These are phyloP conservation scores for Thelonectria olida DNA, from an alignment of 2,329 filamentous ascomycete genomes.

Conservation along the genomic window DNA sequence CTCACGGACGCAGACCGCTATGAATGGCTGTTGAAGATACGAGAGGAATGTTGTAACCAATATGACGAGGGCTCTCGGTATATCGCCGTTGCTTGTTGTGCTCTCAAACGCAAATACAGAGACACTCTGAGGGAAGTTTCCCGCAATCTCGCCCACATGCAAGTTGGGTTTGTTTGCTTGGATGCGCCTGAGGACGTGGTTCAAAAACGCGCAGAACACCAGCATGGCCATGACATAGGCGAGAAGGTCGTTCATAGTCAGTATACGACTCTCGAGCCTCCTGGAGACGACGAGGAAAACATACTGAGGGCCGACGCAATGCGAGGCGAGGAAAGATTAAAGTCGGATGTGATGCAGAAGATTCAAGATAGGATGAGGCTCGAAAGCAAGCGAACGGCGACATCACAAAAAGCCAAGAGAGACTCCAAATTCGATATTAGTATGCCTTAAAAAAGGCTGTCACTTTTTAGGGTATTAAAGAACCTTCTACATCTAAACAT, in stretches of 20 bases:
- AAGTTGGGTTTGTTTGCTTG: background rate
- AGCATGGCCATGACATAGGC: background rate
- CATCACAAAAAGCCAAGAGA: too few relatives aligned
- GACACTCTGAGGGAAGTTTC: background rate
- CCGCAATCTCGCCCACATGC: background rate
- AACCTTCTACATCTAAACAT: too few relatives aligned
- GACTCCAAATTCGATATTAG: too few relatives aligned
- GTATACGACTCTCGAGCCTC: background rate
- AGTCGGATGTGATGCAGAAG: constrained; percentile 1
- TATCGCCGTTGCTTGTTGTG: background rate
- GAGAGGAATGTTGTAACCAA: background rate
- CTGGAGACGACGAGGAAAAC: background rate
- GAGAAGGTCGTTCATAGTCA: constrained; percentile 1
- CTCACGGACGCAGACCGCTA: background rate
- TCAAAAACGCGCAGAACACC: background rate
- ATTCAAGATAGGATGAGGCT: background rate
- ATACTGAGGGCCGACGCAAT: background rate
- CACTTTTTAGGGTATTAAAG: too few relatives aligned
- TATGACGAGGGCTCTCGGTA: background rate
- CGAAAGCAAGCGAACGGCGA: too few relatives aligned
- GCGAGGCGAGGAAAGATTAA: background rate
- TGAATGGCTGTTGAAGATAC: background rate
- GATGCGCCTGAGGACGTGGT: background rate
- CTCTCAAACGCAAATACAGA: background rate
- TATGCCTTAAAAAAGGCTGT: background rate